Evolutionary conservation across 2,329 filamentous ascomycete species (phyloP).

Genomic region (Zopfia rhizophila): DNA sequence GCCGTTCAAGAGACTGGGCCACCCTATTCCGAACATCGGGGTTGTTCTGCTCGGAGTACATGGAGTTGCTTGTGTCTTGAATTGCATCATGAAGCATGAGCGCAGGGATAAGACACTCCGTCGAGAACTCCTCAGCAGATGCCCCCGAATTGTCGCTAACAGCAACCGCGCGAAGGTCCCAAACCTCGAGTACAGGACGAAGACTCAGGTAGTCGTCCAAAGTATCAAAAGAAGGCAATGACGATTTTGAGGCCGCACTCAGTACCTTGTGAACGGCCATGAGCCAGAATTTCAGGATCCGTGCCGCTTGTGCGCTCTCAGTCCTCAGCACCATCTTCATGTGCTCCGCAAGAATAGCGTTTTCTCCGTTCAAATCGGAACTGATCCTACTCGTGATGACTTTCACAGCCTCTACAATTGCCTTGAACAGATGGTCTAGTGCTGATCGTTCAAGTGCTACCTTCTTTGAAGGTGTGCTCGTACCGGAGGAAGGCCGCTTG

Average conservation of each 20-base stretch:
- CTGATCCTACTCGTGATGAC: constrained; percentile 32
- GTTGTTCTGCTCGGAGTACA: background rate
- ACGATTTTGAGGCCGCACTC: background rate
- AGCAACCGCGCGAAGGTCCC: constrained; percentile 45
- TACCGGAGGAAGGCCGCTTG: constrained; percentile 40
- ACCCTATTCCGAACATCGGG: constrained; percentile 43
- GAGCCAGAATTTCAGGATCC: constrained; percentile 50
- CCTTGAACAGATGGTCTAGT: constrained; percentile 34
- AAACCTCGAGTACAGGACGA: constrained; percentile 38
- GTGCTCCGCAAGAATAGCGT: constrained; percentile 41
- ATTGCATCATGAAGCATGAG: constrained; percentile 38
- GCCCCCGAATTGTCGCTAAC: constrained; percentile 36
- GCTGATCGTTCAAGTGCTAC: constrained; percentile 19
- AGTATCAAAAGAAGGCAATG: background rate
- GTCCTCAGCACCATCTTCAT: constrained; percentile 49
- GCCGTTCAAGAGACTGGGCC: constrained; percentile 42
- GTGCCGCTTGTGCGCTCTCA: constrained; percentile 46
- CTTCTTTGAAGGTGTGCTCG: constrained; percentile 28
- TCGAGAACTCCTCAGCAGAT: constrained; percentile 49
- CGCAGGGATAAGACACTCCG: constrained; percentile 48
- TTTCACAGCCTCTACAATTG: constrained; percentile 28
- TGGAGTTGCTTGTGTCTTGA: constrained; percentile 2
- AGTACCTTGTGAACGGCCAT: constrained; percentile 32
- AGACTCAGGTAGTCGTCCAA: constrained; percentile 33
- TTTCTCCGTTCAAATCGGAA: constrained; percentile 22